Percentiles rank a stretch among this genome's conserved stretches.
These are phyloP conservation scores for Hypomontagnella submonticulosa DNA, from an alignment of 495 filamentous ascomycete genomes.

Conservation along the genomic window DNA sequence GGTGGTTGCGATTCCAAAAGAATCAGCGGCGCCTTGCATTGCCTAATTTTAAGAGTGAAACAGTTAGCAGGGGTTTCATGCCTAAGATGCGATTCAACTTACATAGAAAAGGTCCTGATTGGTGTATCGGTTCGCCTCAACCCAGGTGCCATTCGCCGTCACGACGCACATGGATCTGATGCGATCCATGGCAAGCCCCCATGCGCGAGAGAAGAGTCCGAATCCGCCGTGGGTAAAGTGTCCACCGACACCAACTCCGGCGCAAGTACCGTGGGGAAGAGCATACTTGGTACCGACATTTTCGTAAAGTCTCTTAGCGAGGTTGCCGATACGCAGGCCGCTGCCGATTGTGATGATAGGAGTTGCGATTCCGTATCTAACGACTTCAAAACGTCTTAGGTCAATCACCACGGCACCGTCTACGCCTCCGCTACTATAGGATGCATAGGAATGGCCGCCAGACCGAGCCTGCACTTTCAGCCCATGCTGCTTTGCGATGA, in stretches of 20 bases:
- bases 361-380: conserved; percentile 26
- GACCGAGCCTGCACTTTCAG: conserved; percentile 70
- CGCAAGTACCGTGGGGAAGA: conserved; percentile 72
- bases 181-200: conserved; percentile 72
- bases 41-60: conserved; percentile 46
- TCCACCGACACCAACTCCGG: conserved; percentile 70
- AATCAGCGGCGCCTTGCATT: conserved; percentile 68
- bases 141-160: conserved; percentile 66
- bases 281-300: conserved; percentile 50
- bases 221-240: conserved; percentile 77
- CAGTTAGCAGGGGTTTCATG: conserved; percentile 15
- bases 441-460: conserved; percentile 78
- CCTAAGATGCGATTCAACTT: conserved; percentile 14
- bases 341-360: conserved; percentile 63
- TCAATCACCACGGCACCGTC: conserved; percentile 64
- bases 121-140: conserved; percentile 51
- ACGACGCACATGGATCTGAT: conserved; percentile 71
- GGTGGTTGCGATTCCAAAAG: conserved; percentile 66
- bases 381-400: conserved; percentile 55
- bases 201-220: conserved; percentile 70
- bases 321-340: conserved; percentile 69
- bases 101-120: conserved; percentile 65
- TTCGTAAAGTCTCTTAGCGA: conserved; percentile 63
- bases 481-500: conserved; percentile 55
- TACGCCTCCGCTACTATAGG: conserved; percentile 60